Evolutionary conservation across 2,329 filamentous ascomycete species (phyloP).

Genomic region (Aspergillus quadricinctus): DNA sequence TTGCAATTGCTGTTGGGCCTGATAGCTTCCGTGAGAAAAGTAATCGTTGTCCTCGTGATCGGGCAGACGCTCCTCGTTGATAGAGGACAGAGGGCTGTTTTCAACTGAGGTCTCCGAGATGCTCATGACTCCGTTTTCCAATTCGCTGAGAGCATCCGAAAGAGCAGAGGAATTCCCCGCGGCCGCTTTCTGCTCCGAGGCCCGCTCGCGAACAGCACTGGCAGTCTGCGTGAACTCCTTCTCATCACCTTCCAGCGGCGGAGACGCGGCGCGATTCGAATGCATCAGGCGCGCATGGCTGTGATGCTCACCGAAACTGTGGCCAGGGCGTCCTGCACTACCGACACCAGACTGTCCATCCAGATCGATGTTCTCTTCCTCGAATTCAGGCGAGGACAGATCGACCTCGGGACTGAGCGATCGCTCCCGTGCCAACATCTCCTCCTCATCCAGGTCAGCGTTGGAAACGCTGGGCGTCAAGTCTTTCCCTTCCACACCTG

Average conservation of each 20-base stretch:
- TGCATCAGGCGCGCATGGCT: conserved; percentile 58
- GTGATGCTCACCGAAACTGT: conserved; percentile 50
- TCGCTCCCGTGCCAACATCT: conserved; percentile 53
- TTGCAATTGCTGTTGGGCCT: conserved; percentile 17
- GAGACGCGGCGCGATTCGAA: conserved; percentile 71
- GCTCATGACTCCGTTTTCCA: conserved; percentile 25
- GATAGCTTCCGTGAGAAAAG: conserved; percentile 27
- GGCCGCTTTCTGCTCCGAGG: conserved; percentile 35
- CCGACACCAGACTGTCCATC: conserved; percentile 58
- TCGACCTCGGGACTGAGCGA: conserved; percentile 85
- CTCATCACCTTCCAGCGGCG: conserved; percentile 89
- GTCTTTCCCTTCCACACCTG: conserved; percentile 53
- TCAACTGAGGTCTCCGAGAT: conserved; percentile 29
- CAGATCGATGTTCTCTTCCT: conserved; percentile 59
- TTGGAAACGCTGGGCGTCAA: conserved; percentile 82
- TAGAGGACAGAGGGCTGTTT: conserved; percentile 27
- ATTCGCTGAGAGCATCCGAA: conserved; percentile 42
- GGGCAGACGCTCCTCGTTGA: conserved; percentile 25
- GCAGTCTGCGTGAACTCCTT: conserved; percentile 96
- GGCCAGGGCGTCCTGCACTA: conserved; percentile 42
- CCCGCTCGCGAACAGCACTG: conserved; percentile 66
- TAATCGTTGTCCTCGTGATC: conserved; percentile 33
- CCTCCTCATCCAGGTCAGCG: conserved; percentile 68
- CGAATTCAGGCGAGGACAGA: conserved; percentile 79
- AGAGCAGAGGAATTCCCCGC: conserved; percentile 30